These are phyloP conservation scores for Volvox africanus DNA, from an alignment of 139 green algal genomes.

Conservation along the genomic window DNA sequence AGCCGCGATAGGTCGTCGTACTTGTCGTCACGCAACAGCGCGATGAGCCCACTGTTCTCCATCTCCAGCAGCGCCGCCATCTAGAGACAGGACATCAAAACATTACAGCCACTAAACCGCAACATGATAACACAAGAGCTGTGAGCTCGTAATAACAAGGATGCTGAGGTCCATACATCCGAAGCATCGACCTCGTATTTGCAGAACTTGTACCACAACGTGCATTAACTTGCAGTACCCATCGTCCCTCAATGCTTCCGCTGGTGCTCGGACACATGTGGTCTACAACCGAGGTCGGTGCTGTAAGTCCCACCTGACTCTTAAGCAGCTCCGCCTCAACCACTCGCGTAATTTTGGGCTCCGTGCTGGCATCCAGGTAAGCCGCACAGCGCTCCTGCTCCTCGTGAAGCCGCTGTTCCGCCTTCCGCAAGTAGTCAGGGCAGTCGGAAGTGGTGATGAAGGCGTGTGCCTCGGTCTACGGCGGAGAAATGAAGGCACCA, in stretches of 20 bases:
- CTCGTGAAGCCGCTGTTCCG: slow-evolving; percentile 89
- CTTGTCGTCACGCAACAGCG: slow-evolving; percentile 84
- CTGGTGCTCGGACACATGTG: too few species aligned
- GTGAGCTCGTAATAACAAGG: too few species aligned
- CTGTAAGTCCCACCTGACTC: slow-evolving; percentile 67
- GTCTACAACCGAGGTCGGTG: too few species aligned
- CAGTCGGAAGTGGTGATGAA: slow-evolving; percentile 85
- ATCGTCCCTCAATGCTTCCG: too few species aligned
- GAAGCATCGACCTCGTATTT: too few species aligned
- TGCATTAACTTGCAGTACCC: too few species aligned
- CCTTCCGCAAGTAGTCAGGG: slow-evolving; percentile 90
- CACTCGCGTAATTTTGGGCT: slow-evolving; percentile 80
- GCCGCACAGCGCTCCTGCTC: slow-evolving; percentile 88
- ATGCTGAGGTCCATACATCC: too few species aligned
- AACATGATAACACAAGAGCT: too few species aligned
- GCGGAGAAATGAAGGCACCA: too few species aligned
- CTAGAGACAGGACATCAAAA: slow-evolving; percentile 57
- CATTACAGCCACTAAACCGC: too few species aligned
- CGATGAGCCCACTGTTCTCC: slow-evolving; percentile 91
- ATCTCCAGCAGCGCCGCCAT: slow-evolving; percentile 93
- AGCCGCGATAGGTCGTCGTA: slow-evolving; percentile 91
- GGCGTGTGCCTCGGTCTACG: slow-evolving; percentile 84
- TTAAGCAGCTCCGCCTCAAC: slow-evolving; percentile 92
- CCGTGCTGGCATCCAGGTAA: slow-evolving; percentile 90
- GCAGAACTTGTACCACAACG: too few species aligned